Evolutionary conservation across 805 yeast species (phyloP), one percentile per base, ranked within the genome.

Genomic region (Saturnispora dispora): DNA sequence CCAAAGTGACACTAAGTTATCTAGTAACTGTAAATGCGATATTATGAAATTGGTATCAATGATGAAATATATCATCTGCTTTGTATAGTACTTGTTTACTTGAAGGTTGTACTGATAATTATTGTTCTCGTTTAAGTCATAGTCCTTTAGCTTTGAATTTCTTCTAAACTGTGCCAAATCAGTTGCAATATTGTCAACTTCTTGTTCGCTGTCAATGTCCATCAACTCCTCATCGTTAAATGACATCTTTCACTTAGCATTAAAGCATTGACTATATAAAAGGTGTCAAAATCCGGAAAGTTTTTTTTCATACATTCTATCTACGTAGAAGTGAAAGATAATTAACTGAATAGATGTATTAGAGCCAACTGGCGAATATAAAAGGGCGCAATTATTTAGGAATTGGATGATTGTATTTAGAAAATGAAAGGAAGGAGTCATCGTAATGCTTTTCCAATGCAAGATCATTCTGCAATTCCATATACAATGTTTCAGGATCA

Each of bases 41-140:
- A 90, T 66, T 13, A 87, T 71, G 61, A 90, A 87, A 61, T 90
- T 90, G 2, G 97, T 90, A 62, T 90, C 97, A 0, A 88, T 70
- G 0, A 89, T 82, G 53, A 88, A 68, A 20, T 48, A 54, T 22
- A 54, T 54, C 40, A 48, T 46, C 28, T 43, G 42, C 11, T 42
- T 22, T 4, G 36, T 48, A 17, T 42, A 33, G 11, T 35, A 39
- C 7, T 47, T 32, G 20, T 27, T 18, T 32, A 36, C 15, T 9
- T 22, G 40, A 9, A 36, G 18, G 5, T 32, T 17, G 27, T n/a
- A 41, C 22, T 9, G 44, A 33, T 17, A 23, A 15, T 44, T 18
- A 10, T 20, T 30, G 15, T 30, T 30, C 17, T 44, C 35, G 18
- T 17, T 44, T 4, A 20, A 4, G 27, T 15, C 20, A 18, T 18